Percentiles rank a stretch among this genome's conserved stretches.
Evolutionary conservation across 306 rosid species (phyloP).

Genomic region (Citrullus mucosospermus): DNA sequence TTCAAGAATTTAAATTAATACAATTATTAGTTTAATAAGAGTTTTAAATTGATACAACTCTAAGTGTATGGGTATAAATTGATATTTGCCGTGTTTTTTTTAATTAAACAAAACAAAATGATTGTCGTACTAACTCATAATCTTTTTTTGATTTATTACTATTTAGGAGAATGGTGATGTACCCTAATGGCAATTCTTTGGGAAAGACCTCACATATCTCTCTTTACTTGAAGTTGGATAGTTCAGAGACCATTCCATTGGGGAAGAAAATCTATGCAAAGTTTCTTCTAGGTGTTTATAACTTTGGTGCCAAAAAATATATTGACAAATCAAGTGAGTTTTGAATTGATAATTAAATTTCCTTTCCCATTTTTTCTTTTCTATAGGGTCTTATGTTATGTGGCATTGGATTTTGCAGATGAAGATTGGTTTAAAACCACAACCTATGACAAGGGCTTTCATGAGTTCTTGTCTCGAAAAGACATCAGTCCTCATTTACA

Average conservation of each 20-base stretch:
- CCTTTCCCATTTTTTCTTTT: neutral
- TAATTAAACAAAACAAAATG: neutral
- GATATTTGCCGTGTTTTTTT: no score
- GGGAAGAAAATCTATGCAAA: conserved; percentile 6
- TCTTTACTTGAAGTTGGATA: neutral
- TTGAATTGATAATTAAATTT: neutral
- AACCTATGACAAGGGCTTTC: neutral
- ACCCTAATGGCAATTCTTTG: neutral
- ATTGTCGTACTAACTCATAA: neutral
- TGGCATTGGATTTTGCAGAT: neutral
- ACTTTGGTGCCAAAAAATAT: neutral
- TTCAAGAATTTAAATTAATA: no score
- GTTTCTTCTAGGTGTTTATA: neutral
- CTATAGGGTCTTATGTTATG: neutral
- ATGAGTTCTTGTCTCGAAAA: neutral
- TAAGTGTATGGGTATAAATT: no score
- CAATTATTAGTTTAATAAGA: no score
- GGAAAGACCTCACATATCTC: neutral
- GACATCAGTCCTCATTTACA: neutral
- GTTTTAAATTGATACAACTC: no score
- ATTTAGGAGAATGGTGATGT: neutral
- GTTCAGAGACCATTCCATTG: neutral
- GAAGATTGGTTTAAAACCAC: neutral
- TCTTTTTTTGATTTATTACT: neutral
- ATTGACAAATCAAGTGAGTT: neutral